Percentiles rank a stretch among this genome's conserved stretches.
phyloP scores from a whole-genome alignment of 305 asterid genomes.

The Monarda citriodora region DNA sequence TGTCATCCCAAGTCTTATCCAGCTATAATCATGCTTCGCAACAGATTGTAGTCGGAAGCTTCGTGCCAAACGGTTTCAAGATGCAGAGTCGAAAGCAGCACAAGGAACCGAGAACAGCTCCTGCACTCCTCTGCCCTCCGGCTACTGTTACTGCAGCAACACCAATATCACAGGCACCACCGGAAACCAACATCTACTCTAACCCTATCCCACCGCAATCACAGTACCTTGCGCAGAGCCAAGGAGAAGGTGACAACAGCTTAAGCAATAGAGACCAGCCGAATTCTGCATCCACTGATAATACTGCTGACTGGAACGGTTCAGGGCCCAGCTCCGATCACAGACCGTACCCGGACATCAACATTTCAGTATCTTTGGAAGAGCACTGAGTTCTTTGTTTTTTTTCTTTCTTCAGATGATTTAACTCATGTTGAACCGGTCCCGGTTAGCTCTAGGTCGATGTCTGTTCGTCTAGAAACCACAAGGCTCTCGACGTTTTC shows the following conservation, averaged over 20 bases:
- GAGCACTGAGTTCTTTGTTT: slow-evolving; percentile 28
- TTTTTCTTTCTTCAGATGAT: slow-evolving; percentile 13
- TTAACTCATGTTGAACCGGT: slow-evolving; percentile 11
- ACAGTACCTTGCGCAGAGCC: slow-evolving; percentile 41
- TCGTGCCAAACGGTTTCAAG: slow-evolving; percentile 53
- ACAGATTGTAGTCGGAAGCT: slow-evolving; percentile 90
- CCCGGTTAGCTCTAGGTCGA: slow-evolving; percentile 25
- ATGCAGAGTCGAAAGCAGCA: slow-evolving; percentile 44
- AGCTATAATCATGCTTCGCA: too few relatives aligned
- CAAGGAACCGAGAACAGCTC: slow-evolving; percentile 32
- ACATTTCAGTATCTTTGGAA: slow-evolving; percentile 59
- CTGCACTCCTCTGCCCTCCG: slow-evolving; percentile 34
- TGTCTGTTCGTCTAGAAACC: slow-evolving; percentile 9
- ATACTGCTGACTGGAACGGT: slow-evolving; percentile 57
- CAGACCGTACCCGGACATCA: slow-evolving; percentile 80
- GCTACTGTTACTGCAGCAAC: slow-evolving; percentile 49
- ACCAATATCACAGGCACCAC: slow-evolving; percentile 66
- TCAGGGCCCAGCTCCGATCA: slow-evolving; percentile 44
- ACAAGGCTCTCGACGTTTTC: neutral
- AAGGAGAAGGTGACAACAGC: slow-evolving; percentile 43
- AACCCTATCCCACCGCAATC: slow-evolving; percentile 26
- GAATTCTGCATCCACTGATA: slow-evolving; percentile 50
- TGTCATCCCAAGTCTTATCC: neutral
- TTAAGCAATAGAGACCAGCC: slow-evolving; percentile 42
- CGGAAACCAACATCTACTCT: slow-evolving; percentile 31